Evolutionary conservation across 1,139 yeast species (phyloP).

Genomic region (Candida pseudoviswanathii): DNA sequence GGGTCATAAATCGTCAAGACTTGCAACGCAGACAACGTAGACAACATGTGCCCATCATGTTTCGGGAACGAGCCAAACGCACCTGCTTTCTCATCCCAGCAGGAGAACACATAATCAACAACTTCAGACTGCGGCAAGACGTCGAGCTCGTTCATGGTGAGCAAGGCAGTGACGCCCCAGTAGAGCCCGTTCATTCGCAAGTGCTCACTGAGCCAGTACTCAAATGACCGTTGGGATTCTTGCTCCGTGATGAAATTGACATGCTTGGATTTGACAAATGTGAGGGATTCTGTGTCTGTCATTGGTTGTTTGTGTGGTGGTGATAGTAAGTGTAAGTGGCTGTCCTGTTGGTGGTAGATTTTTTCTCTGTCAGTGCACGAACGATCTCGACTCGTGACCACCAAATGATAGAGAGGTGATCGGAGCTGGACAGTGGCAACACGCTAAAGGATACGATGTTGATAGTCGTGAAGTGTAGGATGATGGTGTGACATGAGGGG

Average conservation of each 20-base stretch:
- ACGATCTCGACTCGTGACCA: too few relatives aligned
- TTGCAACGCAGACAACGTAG: slow-evolving; percentile 87
- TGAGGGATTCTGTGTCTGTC: background rate
- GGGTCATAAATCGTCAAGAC: slow-evolving; percentile 64
- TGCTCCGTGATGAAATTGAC: slow-evolving; percentile 38
- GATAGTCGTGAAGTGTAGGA: too few relatives aligned
- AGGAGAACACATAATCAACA: slow-evolving; percentile 63
- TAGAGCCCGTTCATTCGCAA: slow-evolving; percentile 87
- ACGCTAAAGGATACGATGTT: too few relatives aligned
- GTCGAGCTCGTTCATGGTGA: slow-evolving; percentile 52
- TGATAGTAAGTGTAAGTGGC: too few relatives aligned
- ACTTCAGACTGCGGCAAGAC: slow-evolving; percentile 64
- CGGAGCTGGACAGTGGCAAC: too few relatives aligned
- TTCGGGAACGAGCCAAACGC: slow-evolving; percentile 90
- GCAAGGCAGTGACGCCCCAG: slow-evolving; percentile 89
- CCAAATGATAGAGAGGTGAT: too few relatives aligned
- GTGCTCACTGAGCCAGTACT: slow-evolving; percentile 91
- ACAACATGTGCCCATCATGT: slow-evolving; percentile 88
- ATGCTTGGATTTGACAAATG: slow-evolving; percentile 29
- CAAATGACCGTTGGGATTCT: slow-evolving; percentile 50
- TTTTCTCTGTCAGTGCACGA: too few relatives aligned
- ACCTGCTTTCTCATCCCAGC: slow-evolving; percentile 64
- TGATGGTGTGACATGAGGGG: too few relatives aligned
- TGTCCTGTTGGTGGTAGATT: background rate
- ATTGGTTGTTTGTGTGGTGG: background rate